Conservation (phyloP, 139 green algal species). For the Ettlia oleoabundans region DNA sequence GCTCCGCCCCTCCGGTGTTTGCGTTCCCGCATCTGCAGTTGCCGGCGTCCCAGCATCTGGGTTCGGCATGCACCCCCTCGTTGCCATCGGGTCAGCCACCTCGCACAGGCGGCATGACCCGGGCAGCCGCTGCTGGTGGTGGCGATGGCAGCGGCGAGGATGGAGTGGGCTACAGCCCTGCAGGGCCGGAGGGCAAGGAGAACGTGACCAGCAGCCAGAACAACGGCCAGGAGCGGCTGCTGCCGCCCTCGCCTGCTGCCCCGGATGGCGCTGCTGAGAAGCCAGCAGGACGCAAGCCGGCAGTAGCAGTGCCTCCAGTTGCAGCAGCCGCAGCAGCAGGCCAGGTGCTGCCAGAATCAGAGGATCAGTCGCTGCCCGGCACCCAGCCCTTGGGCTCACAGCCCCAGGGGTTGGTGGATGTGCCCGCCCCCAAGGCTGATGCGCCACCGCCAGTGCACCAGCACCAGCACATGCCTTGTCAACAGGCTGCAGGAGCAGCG, state of each 20-base stretch:
- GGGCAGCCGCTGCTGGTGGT: background rate
- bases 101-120: background rate
- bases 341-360: background rate
- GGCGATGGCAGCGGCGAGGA: background rate
- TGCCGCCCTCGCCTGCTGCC: background rate
- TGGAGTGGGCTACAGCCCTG: background rate
- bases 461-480: too few relatives aligned
- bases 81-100: background rate
- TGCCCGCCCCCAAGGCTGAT: too few relatives aligned
- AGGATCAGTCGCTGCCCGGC: constrained; percentile 14
- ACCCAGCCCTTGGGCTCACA: constrained; percentile 14
- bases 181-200: constrained; percentile 2
- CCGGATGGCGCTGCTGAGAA: background rate
- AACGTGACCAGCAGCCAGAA: constrained; percentile 29
- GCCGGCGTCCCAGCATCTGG: background rate
- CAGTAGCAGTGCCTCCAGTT: background rate
- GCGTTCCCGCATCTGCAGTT: constrained; percentile 7
- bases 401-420: background rate
- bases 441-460: too few relatives aligned
- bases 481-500: background rate
- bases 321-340: too few relatives aligned
- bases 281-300: too few relatives aligned
- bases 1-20: background rate
- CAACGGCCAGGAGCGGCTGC: constrained; percentile 27
- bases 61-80: background rate